Percentiles rank a stretch among this genome's conserved stretches.
phyloP scores from a whole-genome alignment of 2,329 filamentous ascomycete species.

The Botrytis paeoniae region DNA sequence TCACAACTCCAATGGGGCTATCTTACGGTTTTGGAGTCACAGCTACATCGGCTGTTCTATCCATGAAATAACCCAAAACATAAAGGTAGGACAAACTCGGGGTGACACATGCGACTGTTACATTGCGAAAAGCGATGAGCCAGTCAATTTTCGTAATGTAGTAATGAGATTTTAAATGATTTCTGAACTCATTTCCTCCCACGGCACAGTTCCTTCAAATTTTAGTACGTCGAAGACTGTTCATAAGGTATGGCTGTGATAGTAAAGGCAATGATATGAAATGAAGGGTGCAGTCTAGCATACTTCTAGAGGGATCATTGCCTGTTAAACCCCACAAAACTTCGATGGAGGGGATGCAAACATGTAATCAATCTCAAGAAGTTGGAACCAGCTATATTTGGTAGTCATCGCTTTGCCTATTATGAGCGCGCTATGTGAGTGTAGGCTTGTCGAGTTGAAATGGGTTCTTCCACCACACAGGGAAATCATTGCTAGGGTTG shows the following conservation, averaged over 20 bases:
- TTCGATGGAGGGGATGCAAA: background rate
- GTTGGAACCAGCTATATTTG: background rate
- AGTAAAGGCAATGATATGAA: background rate
- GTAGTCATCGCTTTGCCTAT: background rate
- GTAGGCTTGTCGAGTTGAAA: background rate
- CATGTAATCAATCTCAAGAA: background rate
- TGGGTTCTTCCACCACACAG: background rate
- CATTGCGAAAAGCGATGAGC: constrained; percentile 8
- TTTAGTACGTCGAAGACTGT: background rate
- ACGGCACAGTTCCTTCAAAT: background rate
- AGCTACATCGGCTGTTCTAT: background rate
- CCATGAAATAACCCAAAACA: background rate
- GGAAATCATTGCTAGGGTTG: background rate
- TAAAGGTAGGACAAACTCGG: background rate
- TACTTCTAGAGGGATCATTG: background rate
- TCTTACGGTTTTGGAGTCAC: background rate
- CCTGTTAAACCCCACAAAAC: background rate
- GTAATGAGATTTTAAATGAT: background rate
- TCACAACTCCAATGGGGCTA: background rate
- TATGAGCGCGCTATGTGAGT: background rate
- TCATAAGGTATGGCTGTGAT: background rate
- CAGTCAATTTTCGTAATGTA: background rate
- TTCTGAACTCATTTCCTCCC: background rate
- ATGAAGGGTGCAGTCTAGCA: background rate
- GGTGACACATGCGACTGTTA: constrained; percentile 10